Percentiles rank a stretch among this genome's conserved stretches.
Evolutionary conservation across 75 land plant species (phyloP).

Genomic region (Azolla pinnata): DNA sequence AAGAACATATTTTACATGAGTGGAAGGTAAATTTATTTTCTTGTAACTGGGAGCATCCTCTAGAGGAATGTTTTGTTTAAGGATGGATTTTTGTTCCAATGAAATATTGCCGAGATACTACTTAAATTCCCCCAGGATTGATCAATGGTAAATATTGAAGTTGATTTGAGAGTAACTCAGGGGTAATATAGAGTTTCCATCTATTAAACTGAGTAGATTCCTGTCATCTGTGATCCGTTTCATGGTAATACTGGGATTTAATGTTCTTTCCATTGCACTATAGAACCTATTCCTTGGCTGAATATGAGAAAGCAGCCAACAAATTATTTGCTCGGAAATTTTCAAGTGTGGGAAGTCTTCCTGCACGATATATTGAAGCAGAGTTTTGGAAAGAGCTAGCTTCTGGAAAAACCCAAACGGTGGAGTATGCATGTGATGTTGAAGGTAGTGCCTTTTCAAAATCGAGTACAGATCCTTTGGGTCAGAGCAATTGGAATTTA

Average conservation of each 20-base stretch:
- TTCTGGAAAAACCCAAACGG: constrained; percentile 53
- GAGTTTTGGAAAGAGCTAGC: constrained; percentile 87
- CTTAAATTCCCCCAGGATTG: too few relatives aligned
- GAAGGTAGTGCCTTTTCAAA: constrained; percentile 94
- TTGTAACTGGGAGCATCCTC: too few relatives aligned
- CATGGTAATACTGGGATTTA: too few relatives aligned
- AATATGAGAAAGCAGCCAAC: constrained; percentile 88
- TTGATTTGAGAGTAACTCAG: too few relatives aligned
- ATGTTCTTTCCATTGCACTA: not conserved
- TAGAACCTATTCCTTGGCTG: constrained; percentile 72
- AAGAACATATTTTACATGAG: constrained; percentile 75
- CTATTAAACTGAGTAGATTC: too few relatives aligned
- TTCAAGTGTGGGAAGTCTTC: constrained; percentile 60
- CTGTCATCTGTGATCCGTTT: too few relatives aligned
- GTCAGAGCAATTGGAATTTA: constrained; percentile 79
- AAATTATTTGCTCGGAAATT: constrained; percentile 71
- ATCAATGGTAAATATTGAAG: too few relatives aligned
- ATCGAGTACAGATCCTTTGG: constrained; percentile 57
- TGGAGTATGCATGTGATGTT: constrained; percentile 93
- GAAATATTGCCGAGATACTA: too few relatives aligned
- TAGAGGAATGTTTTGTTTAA: too few relatives aligned
- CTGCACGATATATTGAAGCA: constrained; percentile 57
- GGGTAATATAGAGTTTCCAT: too few relatives aligned
- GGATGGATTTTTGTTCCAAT: too few relatives aligned
- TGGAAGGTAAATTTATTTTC: constrained; percentile 49